phyloP scores from a whole-genome alignment of 768 basidiomycete species.

The Phaffia australis region DNA sequence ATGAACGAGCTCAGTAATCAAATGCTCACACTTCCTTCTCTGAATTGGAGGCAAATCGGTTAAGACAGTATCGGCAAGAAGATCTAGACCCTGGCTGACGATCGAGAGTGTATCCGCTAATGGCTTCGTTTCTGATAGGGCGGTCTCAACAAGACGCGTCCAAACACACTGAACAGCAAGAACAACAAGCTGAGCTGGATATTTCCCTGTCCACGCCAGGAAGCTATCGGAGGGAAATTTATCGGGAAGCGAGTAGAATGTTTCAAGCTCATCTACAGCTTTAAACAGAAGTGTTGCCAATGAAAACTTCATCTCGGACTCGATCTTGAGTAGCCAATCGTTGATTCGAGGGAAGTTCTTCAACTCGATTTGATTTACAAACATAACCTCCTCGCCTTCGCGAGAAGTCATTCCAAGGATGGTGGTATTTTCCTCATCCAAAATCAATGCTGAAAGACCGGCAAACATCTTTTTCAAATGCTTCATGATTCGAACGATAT shows the following conservation, averaged over 20 bases:
- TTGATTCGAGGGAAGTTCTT: conserved; percentile 97
- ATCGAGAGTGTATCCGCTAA: conserved; percentile 62
- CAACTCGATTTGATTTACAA: conserved; percentile 68
- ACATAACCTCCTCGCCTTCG: conserved; percentile 86
- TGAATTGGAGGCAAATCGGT: conserved; percentile 78
- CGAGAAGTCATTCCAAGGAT: conserved; percentile 90
- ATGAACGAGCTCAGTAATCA: conserved; percentile 97
- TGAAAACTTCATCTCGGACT: conserved; percentile 83
- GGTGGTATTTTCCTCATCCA: conserved; percentile 76
- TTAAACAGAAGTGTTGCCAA: conserved; percentile 70
- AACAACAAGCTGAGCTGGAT: conserved; percentile 91
- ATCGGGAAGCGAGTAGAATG: conserved; percentile 61
- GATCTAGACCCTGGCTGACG: conserved; percentile 70
- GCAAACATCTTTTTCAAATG: conserved; percentile 99
- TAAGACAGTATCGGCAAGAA: conserved; percentile 92
- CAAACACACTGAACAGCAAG: conserved; percentile 91
- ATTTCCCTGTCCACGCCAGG: conserved; percentile 83
- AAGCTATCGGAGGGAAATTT: conserved; percentile 56
- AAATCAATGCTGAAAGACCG: conserved; percentile 74
- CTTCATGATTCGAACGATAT: conserved; percentile 95
- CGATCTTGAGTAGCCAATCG: conserved; percentile 89
- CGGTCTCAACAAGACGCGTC: conserved; percentile 70
- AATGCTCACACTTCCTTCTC: conserved; percentile 95
- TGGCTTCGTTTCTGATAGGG: conserved; percentile 49
- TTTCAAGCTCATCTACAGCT: conserved; percentile 65